Percentiles rank a stretch among this genome's conserved stretches.
Conservation (phyloP, 768 basidiomycete genomes). For the Russula emetica region DNA sequence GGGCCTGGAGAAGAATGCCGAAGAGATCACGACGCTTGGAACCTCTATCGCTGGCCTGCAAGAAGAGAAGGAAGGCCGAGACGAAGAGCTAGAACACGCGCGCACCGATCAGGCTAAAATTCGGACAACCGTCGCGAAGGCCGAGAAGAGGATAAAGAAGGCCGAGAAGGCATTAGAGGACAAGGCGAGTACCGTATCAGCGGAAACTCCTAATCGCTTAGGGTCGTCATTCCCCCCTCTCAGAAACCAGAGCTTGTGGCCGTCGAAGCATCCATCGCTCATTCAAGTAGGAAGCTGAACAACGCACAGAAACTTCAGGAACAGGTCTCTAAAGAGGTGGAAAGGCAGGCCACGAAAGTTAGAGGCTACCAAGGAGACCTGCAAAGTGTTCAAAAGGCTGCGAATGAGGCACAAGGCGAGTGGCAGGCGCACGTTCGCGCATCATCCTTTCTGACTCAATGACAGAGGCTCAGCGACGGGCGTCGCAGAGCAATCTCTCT, state of each 20-base stretch:
- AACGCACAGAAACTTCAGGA: slow-evolving; percentile 62
- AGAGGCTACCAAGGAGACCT: slow-evolving; percentile 61
- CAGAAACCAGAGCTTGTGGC: slow-evolving; percentile 84
- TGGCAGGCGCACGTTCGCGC: not conserved
- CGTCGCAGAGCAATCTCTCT: slow-evolving; percentile 69
- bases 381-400: slow-evolving; percentile 57
- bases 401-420: slow-evolving; percentile 76
- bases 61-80: slow-evolving; percentile 63
- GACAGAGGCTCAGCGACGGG: slow-evolving; percentile 68
- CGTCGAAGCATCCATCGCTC: slow-evolving; percentile 82
- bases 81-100: slow-evolving; percentile 66
- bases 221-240: not conserved
- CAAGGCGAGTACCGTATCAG: slow-evolving; percentile 54
- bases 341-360: slow-evolving; percentile 50
- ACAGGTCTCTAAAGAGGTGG: slow-evolving; percentile 58
- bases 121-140: slow-evolving; percentile 68
- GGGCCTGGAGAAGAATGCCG: slow-evolving; percentile 67
- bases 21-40: slow-evolving; percentile 68
- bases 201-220: not conserved
- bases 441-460: slow-evolving; percentile 15
- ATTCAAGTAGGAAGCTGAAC: slow-evolving; percentile 71
- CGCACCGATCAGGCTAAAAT: slow-evolving; percentile 78
- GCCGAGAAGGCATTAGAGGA: slow-evolving; percentile 84
- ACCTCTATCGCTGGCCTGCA: slow-evolving; percentile 64
- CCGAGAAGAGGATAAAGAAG: slow-evolving; percentile 85